Evolutionary conservation across 495 filamentous ascomycete genomes (phyloP), one percentile per base, ranked within the genome.

Genomic region (Paragyromitra xinjiangensis): DNA sequence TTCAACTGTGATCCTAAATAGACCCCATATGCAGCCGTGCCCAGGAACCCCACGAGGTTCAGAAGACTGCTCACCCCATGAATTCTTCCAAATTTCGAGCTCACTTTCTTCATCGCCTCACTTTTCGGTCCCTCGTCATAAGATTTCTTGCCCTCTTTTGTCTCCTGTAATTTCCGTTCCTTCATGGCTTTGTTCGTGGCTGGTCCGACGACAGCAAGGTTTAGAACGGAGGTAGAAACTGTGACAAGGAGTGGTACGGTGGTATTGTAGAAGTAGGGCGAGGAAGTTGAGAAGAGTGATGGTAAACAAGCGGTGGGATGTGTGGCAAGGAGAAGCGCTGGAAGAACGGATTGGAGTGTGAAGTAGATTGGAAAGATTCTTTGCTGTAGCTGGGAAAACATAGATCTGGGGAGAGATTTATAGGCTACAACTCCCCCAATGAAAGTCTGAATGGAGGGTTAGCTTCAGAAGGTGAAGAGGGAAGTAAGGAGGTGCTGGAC

Each of bases 331-430:
- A 97, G 85, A 22, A 93, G 78, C 14, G 90, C 83, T 6, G 95
- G 92, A 2, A 93, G 85, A 5, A 88, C 87, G 3, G 92, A 89
- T 85, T 97, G 94, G 55, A 97, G 83, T 29, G 88, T 85, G 84
- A 98, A 97, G 86, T 95, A 98, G 78, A 91, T 84, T 26, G 95
- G 95, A 85, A 96, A 95, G 80, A 93, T 89, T 79, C 88, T 88
- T 64, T 79, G 80, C 85, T 97, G 95, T 34, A 98, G 87, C 45
- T 88, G 86, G 5, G 90, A 86, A 85, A 98, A 98, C 82, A 94
- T 90, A 0, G 93, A 89, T 9, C 93, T 90, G 9, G 92, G 87
- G 61, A 98, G 89, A 68, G 89, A 87, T 56, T 86, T 87, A 86
- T 90, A 97, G 68, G 92, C 89, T 56, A 94, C 83, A 39, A 92